A percentile compares a stretch with the other conserved stretches of the same genome.
Conservation (phyloP, 352 stramenopile genomes). For the Globisporangium polare region DNA sequence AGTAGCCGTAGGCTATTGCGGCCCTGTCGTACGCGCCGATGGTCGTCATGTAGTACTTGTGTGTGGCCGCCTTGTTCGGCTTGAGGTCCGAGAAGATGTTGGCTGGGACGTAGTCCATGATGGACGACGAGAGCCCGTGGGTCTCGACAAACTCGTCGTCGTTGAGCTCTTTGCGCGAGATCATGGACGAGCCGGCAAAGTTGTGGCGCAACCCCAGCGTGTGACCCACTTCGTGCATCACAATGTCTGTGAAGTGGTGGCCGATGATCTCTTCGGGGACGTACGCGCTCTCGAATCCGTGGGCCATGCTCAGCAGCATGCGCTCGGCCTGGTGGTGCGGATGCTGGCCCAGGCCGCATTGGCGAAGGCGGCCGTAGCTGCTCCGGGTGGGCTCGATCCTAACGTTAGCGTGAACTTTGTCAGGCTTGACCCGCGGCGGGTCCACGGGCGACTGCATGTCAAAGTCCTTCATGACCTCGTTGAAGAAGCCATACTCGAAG, state of each 20-base stretch:
- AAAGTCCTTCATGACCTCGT: conserved; percentile 56
- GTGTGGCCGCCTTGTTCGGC: conserved; percentile 22
- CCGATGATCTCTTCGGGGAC: conserved; percentile 58
- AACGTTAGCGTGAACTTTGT: background rate
- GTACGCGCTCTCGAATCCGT: conserved; percentile 18
- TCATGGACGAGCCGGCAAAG: conserved; percentile 58
- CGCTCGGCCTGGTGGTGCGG: conserved; percentile 39
- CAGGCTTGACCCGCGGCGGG: conserved; percentile 13
- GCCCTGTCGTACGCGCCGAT: conserved; percentile 77
- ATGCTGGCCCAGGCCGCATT: conserved; percentile 44
- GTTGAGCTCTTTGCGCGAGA: conserved; percentile 52
- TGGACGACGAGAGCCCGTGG: conserved; percentile 53
- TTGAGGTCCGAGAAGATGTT: conserved; percentile 82
- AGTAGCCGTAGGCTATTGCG: conserved; percentile 86
- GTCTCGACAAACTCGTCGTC: conserved; percentile 43
- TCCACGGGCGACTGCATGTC: conserved; percentile 37
- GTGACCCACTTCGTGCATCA: conserved; percentile 90
- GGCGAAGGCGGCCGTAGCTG: conserved; percentile 12
- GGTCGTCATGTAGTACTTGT: conserved; percentile 64
- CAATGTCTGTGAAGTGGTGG: conserved; percentile 66
- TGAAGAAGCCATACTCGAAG: conserved; percentile 86
- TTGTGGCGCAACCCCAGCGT: conserved; percentile 86
- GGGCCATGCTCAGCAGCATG: conserved; percentile 29
- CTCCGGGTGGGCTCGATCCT: conserved; percentile 2
- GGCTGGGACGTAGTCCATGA: conserved; percentile 87